Evolutionary conservation across 768 basidiomycete species (phyloP), one percentile per base, ranked within the genome.

Genomic region (Phaffia australis): DNA sequence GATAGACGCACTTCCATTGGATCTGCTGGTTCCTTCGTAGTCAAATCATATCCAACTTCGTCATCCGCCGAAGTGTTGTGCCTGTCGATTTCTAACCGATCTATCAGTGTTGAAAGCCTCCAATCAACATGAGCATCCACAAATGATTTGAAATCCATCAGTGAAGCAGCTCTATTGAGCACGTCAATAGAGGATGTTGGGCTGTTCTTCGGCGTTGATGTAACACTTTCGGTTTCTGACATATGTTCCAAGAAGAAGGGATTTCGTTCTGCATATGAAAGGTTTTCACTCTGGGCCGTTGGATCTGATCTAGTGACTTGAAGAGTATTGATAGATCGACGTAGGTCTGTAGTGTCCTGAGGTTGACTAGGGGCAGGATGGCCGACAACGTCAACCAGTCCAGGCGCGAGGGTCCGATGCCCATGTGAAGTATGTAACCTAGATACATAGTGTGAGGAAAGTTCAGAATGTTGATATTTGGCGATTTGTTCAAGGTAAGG

Each of bases 401-500:
- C 69, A 1, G 58, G n/a, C 1, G 30, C 49, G 16, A 52, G 50
- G 6, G 69, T 11, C n/a, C 56, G 58, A 30, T 62, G 35, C 14
- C 46, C 48, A 7, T 52, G 35, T 0, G 48, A 25, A n/a, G 62
- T 54, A 65, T 71, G 87, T 71, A 65, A 75, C 70, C 66, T 79
- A 75, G 62, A 76, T 78, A 67, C 79, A 74, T 64, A 15, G 1
- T 23, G 0, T 4, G 56, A 1, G 7, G 57, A 16, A 21, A 84
- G 74, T 60, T 74, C 66, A 65, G 78, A 79, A 3, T 85, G 84
- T 74, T 87, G 84, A 3, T 78, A 78, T 25, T 78, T 77, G 69
- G 84, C 84, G 59, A 90, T 71, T 29, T 79, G 79, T 74, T 85
- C 81, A 42, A 94, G 82, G 76, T 87, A 91, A 9, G 85, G 84